phyloP scores from a whole-genome alignment of 768 basidiomycete species.

The Calocera cornea region DNA sequence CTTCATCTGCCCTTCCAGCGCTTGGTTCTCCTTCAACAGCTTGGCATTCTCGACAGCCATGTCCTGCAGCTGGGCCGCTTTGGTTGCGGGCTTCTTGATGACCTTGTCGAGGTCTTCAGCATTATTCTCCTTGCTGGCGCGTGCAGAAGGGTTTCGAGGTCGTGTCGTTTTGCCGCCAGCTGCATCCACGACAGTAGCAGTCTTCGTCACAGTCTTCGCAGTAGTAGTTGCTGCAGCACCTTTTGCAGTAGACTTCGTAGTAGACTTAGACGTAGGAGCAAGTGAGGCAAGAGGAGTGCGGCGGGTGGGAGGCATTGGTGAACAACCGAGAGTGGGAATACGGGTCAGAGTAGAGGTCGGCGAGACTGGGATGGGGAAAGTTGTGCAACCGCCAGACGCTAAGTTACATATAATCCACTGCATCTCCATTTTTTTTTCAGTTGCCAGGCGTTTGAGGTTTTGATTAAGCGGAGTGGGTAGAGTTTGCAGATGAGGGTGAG shows the following conservation, averaged over 20 bases:
- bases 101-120: neutral
- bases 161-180: neutral
- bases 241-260: too few species aligned
- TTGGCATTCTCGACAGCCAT: neutral
- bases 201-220: too few species aligned
- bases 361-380: neutral
- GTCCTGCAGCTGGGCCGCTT: neutral
- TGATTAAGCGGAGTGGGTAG: neutral
- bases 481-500: too few species aligned
- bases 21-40: neutral
- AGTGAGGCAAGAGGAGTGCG: neutral
- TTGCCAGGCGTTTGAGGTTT: neutral
- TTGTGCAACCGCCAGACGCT: neutral
- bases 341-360: neutral
- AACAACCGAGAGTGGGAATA: neutral
- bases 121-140: neutral
- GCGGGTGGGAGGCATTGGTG: neutral
- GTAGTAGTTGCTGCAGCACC: too few species aligned
- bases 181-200: too few species aligned
- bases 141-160: neutral
- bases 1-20: too few species aligned
- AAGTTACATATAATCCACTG: neutral
- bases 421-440: neutral
- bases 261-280: neutral
- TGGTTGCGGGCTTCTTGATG: neutral